Conservation (phyloP, 805 yeast genomes). For the Cyberlindnera mississippiensis region DNA sequence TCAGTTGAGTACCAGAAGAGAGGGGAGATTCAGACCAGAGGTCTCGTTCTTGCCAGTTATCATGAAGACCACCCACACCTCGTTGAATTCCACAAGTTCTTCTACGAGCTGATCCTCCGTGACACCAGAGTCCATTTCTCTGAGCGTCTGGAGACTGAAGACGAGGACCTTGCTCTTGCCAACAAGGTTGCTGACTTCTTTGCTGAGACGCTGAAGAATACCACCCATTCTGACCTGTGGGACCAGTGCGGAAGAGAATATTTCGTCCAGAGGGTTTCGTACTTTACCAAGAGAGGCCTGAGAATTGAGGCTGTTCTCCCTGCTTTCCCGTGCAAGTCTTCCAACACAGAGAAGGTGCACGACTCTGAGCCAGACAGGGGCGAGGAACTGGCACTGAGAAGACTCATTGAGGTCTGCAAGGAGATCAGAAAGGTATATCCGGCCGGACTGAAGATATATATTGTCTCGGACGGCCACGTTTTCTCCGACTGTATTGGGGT, state of each 20-base stretch:
- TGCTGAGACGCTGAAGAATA: constrained; percentile 44
- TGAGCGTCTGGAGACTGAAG: constrained; percentile 9
- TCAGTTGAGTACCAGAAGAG: constrained; percentile 31
- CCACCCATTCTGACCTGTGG: constrained; percentile 48
- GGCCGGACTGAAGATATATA: constrained; percentile 52
- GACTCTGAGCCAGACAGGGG: constrained; percentile 52
- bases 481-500: constrained; percentile 63
- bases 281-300: constrained; percentile 45
- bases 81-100: constrained; percentile 33
- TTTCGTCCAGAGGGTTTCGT: constrained; percentile 40
- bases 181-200: constrained; percentile 38
- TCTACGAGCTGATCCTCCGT: constrained; percentile 33
- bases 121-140: constrained; percentile 30
- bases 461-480: constrained; percentile 64
- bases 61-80: constrained; percentile 22
- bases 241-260: constrained; percentile 38
- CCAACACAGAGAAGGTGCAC: constrained; percentile 50
- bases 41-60: constrained; percentile 34
- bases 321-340: constrained; percentile 62
- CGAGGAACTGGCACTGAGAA: constrained; percentile 39
- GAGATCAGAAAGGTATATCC: constrained; percentile 39
- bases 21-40: constrained; percentile 34
- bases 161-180: constrained; percentile 23
- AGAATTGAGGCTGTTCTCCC: constrained; percentile 56
- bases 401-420: constrained; percentile 32